A percentile compares a stretch with the other conserved stretches of the same genome.
phyloP scores from a whole-genome alignment of 192 early-diverging fungal species.

The Coemansia erecta region DNA sequence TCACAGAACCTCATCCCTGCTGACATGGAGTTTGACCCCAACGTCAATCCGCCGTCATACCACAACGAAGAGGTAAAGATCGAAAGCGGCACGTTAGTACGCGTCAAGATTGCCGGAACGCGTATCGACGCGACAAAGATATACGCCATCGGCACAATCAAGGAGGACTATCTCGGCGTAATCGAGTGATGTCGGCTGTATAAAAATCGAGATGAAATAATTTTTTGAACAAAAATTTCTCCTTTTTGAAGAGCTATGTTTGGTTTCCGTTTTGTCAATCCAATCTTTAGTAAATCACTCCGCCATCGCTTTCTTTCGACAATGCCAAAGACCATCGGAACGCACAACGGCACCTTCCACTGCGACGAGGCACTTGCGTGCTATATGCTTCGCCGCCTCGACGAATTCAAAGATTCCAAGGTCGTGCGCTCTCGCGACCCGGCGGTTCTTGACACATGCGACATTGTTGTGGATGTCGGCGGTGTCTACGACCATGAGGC shows the following conservation, averaged over 20 bases:
- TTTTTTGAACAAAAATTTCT: neutral
- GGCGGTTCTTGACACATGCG: conserved; percentile 67
- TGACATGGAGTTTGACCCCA: conserved; percentile 88
- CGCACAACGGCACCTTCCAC: conserved; percentile 82
- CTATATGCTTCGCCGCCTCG: conserved; percentile 72
- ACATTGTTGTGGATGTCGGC: conserved; percentile 94
- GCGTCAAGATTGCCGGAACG: conserved; percentile 88
- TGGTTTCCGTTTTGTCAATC: conserved; percentile 10
- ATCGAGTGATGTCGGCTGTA: conserved; percentile 47
- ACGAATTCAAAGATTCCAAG: conserved; percentile 61
- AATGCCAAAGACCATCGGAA: conserved; percentile 68
- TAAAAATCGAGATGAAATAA: neutral
- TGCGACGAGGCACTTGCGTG: conserved; percentile 93
- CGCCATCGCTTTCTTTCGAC: neutral
- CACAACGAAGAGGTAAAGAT: conserved; percentile 76
- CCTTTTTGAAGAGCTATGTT: conserved; percentile 16
- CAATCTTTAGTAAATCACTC: neutral
- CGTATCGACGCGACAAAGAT: conserved; percentile 91
- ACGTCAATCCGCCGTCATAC: conserved; percentile 81
- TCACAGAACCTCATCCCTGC: conserved; percentile 79
- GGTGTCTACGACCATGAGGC: conserved; percentile 79
- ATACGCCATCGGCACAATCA: conserved; percentile 94
- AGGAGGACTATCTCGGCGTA: conserved; percentile 93
- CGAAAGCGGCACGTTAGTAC: conserved; percentile 80
- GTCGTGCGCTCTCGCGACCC: conserved; percentile 85